Evolutionary conservation across 306 rosid genomes (phyloP), one percentile per base, ranked within the genome.

Genomic region (Castanospermum australe): DNA sequence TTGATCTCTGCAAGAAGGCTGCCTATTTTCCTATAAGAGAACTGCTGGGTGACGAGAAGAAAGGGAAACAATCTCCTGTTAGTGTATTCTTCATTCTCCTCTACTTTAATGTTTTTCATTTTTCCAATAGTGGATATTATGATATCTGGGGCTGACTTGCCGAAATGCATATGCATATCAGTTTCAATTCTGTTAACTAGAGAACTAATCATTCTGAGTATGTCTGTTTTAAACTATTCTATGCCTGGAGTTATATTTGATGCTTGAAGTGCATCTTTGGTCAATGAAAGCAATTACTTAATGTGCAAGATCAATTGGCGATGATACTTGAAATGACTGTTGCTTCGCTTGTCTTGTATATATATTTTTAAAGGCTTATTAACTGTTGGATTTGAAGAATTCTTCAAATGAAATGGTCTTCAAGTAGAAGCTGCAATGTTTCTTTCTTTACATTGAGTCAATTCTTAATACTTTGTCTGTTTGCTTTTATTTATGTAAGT

Each of bases 1-100:
- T 93, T 73, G 99, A 96, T 56, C 91, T 96, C 57, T 96, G 99
- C 91, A 96, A 96, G 86, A 96, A 93, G 86, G 99, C 99, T 25
- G 99, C 99, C 20, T 96, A 96, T 84, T 73, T 89, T 77, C 93
- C 99, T 35, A 81, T 96, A 57, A 91, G 99, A 86, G 98, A 91
- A 45, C 84, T 96, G 35, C 88, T 96, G 33, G 88, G 88, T 39
- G 88, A 84, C 59, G 98, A 96, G 86, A 96, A 87, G 84, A 81
- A 51, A 8, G 99, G 99, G 76, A 85, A 83, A 57, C 86, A 61
- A 71, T 78, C 92, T 59, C 60, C 85, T 59, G 99, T 96, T 56
- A 96, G 99, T 91, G 71, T 45, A 55, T 65, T 45, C 39, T 0
- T 71, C 62, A 41, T 61, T 70, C 24, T 79, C 73, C 71, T 48